Percentiles rank a stretch among this genome's conserved stretches.
Conservation (phyloP, 352 stramenopile genomes). For the Pythium dissotocum region DNA sequence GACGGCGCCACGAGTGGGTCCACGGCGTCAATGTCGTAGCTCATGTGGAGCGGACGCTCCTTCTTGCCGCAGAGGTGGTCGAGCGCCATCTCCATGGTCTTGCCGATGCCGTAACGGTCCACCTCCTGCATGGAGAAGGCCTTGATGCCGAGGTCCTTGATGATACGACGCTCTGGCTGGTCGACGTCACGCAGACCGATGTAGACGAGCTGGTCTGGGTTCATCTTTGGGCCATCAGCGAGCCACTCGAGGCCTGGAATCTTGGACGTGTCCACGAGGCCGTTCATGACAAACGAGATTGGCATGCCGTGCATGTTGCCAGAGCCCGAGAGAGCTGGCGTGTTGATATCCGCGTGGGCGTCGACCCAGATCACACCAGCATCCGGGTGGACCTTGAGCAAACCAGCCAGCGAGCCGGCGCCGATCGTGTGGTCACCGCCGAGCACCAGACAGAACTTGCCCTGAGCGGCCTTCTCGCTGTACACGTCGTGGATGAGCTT, state of each 20-base stretch:
- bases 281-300: constrained; percentile 92
- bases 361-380: constrained; percentile 98
- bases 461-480: constrained; percentile 84
- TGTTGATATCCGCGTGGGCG: constrained; percentile 98
- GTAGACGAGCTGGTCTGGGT: constrained; percentile 93
- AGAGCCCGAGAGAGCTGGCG: constrained; percentile 84
- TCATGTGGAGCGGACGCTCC: constrained; percentile 94
- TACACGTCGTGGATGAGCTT: constrained; percentile 82
- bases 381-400: constrained; percentile 90
- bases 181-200: constrained; percentile 96
- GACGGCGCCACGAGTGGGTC: constrained; percentile 94
- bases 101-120: constrained; percentile 95
- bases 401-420: constrained; percentile 90
- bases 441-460: constrained; percentile 94
- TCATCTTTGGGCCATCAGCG: constrained; percentile 67
- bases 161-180: constrained; percentile 86
- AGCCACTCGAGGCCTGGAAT: constrained; percentile 96
- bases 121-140: constrained; percentile 97
- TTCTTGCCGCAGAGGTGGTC: constrained; percentile 90
- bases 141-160: constrained; percentile 93
- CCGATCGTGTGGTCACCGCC: constrained; percentile 97
- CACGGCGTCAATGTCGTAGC: constrained; percentile 98
- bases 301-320: constrained; percentile 99
- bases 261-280: constrained; percentile 85
- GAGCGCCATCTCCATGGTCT: constrained; percentile 96